Percentiles rank a stretch among this genome's conserved stretches.
Evolutionary conservation across 2,329 filamentous ascomycete species (phyloP).

Genomic region (Whalleya microplaca): DNA sequence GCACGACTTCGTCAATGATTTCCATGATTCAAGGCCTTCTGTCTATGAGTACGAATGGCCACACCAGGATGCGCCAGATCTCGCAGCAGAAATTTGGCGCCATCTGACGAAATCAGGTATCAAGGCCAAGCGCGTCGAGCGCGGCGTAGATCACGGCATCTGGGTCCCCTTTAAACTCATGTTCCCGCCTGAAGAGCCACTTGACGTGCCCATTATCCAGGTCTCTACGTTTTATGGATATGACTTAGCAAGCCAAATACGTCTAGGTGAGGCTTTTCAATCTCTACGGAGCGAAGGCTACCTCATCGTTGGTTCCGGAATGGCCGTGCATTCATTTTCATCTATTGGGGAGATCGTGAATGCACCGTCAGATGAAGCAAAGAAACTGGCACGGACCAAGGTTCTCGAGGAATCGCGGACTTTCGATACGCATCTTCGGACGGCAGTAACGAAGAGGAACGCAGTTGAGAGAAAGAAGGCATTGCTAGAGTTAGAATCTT

Average conservation of each 20-base stretch:
- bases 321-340: slow-evolving; percentile 29
- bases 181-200: slow-evolving; percentile 26
- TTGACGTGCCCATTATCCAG: slow-evolving; percentile 28
- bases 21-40: slow-evolving; percentile 27
- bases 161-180: slow-evolving; percentile 31
- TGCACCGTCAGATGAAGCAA: slow-evolving; percentile 14
- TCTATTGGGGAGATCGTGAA: slow-evolving; percentile 19
- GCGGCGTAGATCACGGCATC: slow-evolving; percentile 28
- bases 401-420: slow-evolving; percentile 25
- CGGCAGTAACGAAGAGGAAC: slow-evolving; percentile 13
- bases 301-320: slow-evolving; percentile 26
- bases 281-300: slow-evolving; percentile 26
- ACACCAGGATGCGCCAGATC: slow-evolving; percentile 25
- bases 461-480: slow-evolving; percentile 17
- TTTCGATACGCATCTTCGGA: slow-evolving; percentile 23
- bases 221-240: slow-evolving; percentile 29
- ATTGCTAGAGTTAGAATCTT: slow-evolving; percentile 15
- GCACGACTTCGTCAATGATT: slow-evolving; percentile 31
- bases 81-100: slow-evolving; percentile 22
- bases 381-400: slow-evolving; percentile 4
- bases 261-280: slow-evolving; percentile 24
- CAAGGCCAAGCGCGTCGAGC: slow-evolving; percentile 28
- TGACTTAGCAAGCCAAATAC: slow-evolving; percentile 26
- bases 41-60: slow-evolving; percentile 32
- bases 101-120: slow-evolving; percentile 23